Evolutionary conservation across 345 rosid genomes (phyloP), one percentile per base, ranked within the genome.

Genomic region (Arabidopsis arenosa): DNA sequence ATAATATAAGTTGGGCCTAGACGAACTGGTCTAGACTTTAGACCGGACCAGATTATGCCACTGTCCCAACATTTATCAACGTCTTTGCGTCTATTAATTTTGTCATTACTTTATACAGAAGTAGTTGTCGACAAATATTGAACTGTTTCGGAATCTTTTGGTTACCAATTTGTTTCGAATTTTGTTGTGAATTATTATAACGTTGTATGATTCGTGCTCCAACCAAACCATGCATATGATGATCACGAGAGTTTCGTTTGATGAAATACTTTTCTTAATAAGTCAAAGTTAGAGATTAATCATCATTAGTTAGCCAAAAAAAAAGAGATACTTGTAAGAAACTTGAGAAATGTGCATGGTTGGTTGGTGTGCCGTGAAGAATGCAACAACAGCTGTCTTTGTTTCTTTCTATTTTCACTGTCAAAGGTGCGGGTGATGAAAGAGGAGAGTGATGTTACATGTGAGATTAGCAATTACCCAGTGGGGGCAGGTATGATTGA

Each of bases 401-500:
- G 32, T 28, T 28, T 28, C 32, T 28, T 28, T 28, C 32, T 28
- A 28, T 28, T 28, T 28, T 28, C 32, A 28, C 32, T 28, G 32
- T 28, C 32, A 28, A 28, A 33, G 72, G 64, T 78, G 81, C 64
- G 74, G 81, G 81, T 78, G 77, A 77, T 13, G 68, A 11, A 65
- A 55, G 54, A 17, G 53, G 62, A 36, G 2, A 5, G 64, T 66
- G 63, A 0, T 32, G 66, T 28, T 3, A 32, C 81, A 11, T 0
- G 81, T 78, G 64, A 58, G 74, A 52, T 6, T 78, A 78, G 74
- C 69, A 36, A 58, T 17, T 45, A 37, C 76, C 66, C 72, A 72
- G 71, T 56, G 68, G 68, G 68, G 73, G 77, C 77, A 66, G 73
- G 51, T 78, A 72, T 78, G 57, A 78, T 78, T 66, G 73, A 72